Evolutionary conservation across 345 rosid species (phyloP), one percentile per base, ranked within the genome.

Genomic region (Sonneratia caseolaris): DNA sequence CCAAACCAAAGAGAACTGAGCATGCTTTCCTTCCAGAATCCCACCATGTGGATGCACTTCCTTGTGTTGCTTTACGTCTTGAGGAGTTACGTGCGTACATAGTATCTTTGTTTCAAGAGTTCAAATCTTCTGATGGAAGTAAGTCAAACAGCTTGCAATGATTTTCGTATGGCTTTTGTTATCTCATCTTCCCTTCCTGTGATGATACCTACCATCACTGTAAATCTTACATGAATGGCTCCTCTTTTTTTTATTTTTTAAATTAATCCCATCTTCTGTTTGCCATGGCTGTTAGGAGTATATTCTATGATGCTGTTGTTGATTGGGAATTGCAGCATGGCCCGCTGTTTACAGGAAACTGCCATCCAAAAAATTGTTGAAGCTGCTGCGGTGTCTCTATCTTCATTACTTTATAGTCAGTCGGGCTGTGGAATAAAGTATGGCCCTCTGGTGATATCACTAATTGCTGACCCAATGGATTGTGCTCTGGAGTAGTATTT

Each of bases 1-100:
- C 49, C 79, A 68, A 74, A 71, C 71, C 7, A 76, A 82, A 69
- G 87, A 80, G 78, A 78, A 82, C 35, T 32, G 59, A 68, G 67
- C 35, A 19, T 37, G 40, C 21, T 0, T 47, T 7, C 67, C 64
- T n/a, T 15, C 3, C 35, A n/a, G 24, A 62, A 3, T 35, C 38
- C 66, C 38, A 27, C 11, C 27, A 62, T 10, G 13, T 62, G 11
- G 27, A 32, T 11, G 37, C 9, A 27, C 22, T 62, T 62, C 66
- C 27, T 37, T 19, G 43, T 40, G 48, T 49, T 43, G 56, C 42
- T 65, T 48, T 42, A 49, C 13, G 53, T 47, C 43, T 35, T n/a
- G 43, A 19, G 16, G 32, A 56, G 51, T 72, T 65, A 38, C 75
- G 27, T 47, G 4, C 64, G 70, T 72, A 72, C 3, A 64, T 65